A percentile compares a stretch with the other conserved stretches of the same genome.
These are phyloP conservation scores for Trichoderma semiorbis DNA, from an alignment of 2,329 filamentous ascomycete genomes.

Conservation along the genomic window DNA sequence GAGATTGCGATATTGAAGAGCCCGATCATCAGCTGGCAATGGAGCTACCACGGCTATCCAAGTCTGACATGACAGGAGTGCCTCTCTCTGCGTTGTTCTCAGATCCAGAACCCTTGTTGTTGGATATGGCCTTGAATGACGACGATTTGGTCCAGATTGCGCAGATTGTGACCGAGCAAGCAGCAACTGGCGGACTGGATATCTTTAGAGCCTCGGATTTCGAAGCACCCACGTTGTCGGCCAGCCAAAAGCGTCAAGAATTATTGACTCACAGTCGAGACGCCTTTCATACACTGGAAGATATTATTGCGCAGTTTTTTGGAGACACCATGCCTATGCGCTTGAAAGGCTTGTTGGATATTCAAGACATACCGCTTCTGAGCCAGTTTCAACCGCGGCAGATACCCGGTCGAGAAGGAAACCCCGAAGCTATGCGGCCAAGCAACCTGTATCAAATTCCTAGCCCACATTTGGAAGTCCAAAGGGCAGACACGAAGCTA, in stretches of 20 bases:
- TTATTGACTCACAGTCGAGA: conserved; percentile 43
- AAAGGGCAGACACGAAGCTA: conserved; percentile 64
- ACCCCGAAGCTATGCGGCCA: conserved; percentile 45
- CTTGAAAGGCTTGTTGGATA: conserved; percentile 50
- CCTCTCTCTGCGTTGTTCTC: conserved; percentile 55
- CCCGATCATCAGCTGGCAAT: conserved; percentile 45
- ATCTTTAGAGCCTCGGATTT: conserved; percentile 28
- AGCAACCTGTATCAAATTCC: conserved; percentile 60
- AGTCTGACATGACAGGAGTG: conserved; percentile 47
- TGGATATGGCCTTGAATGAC: conserved; percentile 47
- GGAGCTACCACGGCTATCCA: conserved; percentile 49
- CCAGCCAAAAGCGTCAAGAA: conserved; percentile 38
- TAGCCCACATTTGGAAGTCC: conserved; percentile 68
- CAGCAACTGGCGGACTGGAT: conserved; percentile 50
- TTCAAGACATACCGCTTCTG: conserved; percentile 54
- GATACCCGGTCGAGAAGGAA: conserved; percentile 39
- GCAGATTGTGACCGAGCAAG: conserved; percentile 69
- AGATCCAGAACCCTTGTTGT: conserved; percentile 52
- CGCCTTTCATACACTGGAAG: conserved; percentile 48
- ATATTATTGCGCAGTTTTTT: conserved; percentile 44
- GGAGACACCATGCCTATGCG: conserved; percentile 37
- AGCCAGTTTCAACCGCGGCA: conserved; percentile 51
- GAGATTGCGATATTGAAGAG: conserved; percentile 48
- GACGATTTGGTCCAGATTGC: conserved; percentile 64
- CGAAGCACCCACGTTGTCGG: conserved; percentile 23